Evolutionary conservation across 2,329 filamentous ascomycete genomes (phyloP).

Genomic region (Colletotrichum noveboracense): DNA sequence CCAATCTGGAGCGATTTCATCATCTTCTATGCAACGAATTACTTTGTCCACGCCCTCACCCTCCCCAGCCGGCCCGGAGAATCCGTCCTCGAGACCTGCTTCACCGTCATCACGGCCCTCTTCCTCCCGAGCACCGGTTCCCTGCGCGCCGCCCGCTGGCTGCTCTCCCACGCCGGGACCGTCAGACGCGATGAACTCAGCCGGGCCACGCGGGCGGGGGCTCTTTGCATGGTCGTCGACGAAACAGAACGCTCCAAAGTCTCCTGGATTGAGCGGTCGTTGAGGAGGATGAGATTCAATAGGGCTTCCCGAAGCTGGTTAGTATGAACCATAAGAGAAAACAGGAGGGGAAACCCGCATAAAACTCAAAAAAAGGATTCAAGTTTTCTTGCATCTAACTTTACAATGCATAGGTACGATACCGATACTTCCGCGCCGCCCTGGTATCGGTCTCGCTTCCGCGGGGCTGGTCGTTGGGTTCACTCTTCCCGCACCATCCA

Average conservation of each 20-base stretch:
- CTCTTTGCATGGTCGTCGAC: constrained; percentile 27
- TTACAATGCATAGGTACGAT: constrained; percentile 8
- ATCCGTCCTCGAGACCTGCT: constrained; percentile 11
- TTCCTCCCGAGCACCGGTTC: constrained; percentile 24
- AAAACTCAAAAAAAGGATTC: not conserved
- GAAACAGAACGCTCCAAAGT: constrained; percentile 9
- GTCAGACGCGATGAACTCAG: constrained; percentile 13
- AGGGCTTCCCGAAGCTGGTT: constrained; percentile 11
- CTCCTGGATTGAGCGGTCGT: constrained; percentile 8
- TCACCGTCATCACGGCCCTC: constrained; percentile 6
- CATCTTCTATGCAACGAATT: constrained; percentile 29
- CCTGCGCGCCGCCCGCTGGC: constrained; percentile 18
- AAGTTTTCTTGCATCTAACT: not conserved
- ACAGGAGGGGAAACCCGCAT: not conserved
- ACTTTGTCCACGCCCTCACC: constrained; percentile 29
- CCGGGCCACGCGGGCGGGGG: constrained; percentile 23
- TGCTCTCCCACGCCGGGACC: constrained; percentile 13
- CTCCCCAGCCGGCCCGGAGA: constrained; percentile 24
- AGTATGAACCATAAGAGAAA: not conserved
- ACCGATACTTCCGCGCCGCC: not conserved
- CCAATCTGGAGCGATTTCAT: constrained; percentile 23
- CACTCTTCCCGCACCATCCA: constrained; percentile 18
- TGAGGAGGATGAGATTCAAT: constrained; percentile 12
- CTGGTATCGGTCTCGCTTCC: constrained; percentile 8
- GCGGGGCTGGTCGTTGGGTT: constrained; percentile 12